Conservation (phyloP, 768 basidiomycete species). For the Paxillus rubicundulus region DNA sequence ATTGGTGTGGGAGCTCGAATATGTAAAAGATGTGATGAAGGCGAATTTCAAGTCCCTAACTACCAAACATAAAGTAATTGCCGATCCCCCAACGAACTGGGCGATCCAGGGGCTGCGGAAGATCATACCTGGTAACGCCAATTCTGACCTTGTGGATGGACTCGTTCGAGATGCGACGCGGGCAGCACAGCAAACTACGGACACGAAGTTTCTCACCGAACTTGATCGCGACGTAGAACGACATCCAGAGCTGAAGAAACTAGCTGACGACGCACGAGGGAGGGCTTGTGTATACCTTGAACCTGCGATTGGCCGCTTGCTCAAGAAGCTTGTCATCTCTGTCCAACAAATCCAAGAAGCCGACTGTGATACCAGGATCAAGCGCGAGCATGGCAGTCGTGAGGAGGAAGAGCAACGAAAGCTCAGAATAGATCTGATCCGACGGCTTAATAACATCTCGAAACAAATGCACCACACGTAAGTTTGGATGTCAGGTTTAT, state of each 20-base stretch:
- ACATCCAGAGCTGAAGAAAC: background rate
- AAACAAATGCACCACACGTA: slow-evolving; percentile 3
- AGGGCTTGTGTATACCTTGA: slow-evolving; percentile 2
- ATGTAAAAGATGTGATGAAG: slow-evolving; percentile 1
- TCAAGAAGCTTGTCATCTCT: slow-evolving; percentile 9
- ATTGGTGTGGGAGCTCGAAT: background rate
- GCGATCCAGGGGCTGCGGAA: background rate
- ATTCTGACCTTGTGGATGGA: background rate
- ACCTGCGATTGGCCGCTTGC: background rate
- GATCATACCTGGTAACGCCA: background rate
- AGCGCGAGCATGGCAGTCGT: background rate
- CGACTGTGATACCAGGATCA: background rate
- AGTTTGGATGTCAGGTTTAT: background rate
- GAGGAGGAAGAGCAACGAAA: slow-evolving; percentile 8
- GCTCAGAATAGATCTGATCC: slow-evolving; percentile 18
- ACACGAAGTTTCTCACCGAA: slow-evolving; percentile 13
- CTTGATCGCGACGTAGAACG: slow-evolving; percentile 5
- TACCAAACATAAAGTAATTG: background rate
- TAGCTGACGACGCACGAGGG: background rate
- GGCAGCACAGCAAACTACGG: slow-evolving; percentile 1
- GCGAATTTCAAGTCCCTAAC: background rate
- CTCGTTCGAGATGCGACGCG: slow-evolving; percentile 3
- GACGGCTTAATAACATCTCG: slow-evolving; percentile 16
- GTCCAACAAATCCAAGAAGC: slow-evolving; percentile 12
- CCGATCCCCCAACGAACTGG: background rate